phyloP scores from a whole-genome alignment of 345 rosid species.

The Erysimum cheiranthoides region DNA sequence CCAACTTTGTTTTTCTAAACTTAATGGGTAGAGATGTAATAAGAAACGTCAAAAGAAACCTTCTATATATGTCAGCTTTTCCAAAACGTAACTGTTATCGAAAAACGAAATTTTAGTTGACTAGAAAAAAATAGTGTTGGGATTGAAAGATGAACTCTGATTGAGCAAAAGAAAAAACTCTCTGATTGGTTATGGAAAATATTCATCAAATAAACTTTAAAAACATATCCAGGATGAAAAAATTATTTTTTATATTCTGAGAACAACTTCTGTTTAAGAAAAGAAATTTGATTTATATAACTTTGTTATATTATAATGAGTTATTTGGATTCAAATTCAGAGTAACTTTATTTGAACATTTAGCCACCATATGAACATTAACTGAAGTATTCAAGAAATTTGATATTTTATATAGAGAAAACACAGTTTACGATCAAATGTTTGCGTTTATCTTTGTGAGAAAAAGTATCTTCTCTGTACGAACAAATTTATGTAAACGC shows the following conservation, averaged over 20 bases:
- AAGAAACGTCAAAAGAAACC: neutral
- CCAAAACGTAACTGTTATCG: neutral
- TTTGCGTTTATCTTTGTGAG: no score
- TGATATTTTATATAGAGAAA: neutral
- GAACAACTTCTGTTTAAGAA: neutral
- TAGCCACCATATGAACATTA: no score
- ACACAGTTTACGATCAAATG: no score
- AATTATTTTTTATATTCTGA: neutral
- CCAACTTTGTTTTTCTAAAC: slow-evolving; percentile 1
- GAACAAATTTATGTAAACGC: neutral
- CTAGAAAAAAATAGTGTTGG: neutral
- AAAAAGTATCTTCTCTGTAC: no score
- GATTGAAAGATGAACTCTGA: neutral
- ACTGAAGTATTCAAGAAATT: neutral
- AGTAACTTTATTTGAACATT: neutral
- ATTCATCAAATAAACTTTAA: neutral
- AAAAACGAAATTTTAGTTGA: neutral
- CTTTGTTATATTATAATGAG: neutral
- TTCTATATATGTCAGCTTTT: neutral
- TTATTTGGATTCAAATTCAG: neutral
- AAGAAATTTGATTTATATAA: no score
- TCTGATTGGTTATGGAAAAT: neutral
- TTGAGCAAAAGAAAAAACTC: neutral
- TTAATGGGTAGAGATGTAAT: no score
- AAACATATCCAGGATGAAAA: neutral